Evolutionary conservation across 1,284 basidiomycete genomes (phyloP).

Genomic region (Heterobasidion occidentale): DNA sequence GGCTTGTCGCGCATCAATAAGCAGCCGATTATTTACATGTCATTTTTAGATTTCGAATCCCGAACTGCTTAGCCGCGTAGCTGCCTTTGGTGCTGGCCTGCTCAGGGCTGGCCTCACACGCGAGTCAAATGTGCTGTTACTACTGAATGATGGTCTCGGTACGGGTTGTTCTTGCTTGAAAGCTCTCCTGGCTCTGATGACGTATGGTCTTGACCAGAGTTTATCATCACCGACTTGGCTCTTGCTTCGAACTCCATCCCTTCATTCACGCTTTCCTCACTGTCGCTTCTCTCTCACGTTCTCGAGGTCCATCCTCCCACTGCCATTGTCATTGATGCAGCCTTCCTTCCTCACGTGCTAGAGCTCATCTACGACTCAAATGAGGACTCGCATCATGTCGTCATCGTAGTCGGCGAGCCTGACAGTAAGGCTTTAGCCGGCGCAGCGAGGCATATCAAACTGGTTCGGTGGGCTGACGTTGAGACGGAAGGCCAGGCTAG

Average conservation of each 20-base stretch:
- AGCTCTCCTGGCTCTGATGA: constrained; percentile 5
- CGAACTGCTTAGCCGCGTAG: constrained; percentile 53
- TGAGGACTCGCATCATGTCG: constrained; percentile 40
- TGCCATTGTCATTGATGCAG: constrained; percentile 59
- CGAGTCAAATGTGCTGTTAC: constrained; percentile 61
- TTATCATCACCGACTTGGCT: constrained; percentile 68
- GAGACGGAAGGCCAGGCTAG: constrained; percentile 51
- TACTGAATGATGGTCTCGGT: constrained; percentile 74
- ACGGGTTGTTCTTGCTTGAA: constrained; percentile 10
- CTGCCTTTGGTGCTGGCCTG: constrained; percentile 64
- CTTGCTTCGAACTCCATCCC: constrained; percentile 63
- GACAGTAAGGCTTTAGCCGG: constrained; percentile 30
- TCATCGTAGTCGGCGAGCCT: constrained; percentile 62
- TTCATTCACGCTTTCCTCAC: constrained; percentile 59
- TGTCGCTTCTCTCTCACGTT: constrained; percentile 48
- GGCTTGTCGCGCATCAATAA: neutral
- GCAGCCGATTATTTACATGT: neutral
- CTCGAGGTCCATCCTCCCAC: constrained; percentile 58
- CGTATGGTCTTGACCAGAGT: constrained; percentile 39
- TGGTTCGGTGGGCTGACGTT: constrained; percentile 56
- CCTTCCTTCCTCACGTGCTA: constrained; percentile 54
- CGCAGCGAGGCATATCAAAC: constrained; percentile 38
- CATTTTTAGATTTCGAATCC: constrained; percentile 56
- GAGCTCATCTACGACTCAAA: constrained; percentile 59
- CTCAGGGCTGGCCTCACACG: constrained; percentile 49